phyloP scores from a whole-genome alignment of 2,329 filamentous ascomycete genomes.

The Aspergillus glaucus region DNA sequence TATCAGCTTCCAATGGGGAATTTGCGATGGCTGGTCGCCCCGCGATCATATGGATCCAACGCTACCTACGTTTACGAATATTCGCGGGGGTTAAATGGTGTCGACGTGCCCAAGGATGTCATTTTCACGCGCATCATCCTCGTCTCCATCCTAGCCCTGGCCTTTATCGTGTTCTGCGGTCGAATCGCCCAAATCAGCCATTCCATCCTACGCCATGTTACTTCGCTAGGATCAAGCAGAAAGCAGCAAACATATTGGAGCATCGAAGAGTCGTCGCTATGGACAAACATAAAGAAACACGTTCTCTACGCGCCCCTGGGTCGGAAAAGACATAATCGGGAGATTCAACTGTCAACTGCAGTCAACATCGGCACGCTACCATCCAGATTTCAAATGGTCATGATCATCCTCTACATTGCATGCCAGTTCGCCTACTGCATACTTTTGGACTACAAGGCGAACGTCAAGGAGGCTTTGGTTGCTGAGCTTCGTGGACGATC shows the following conservation, averaged over 20 bases:
- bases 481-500: slow-evolving; percentile 82
- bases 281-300: slow-evolving; percentile 42
- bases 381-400: slow-evolving; percentile 66
- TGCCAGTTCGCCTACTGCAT: slow-evolving; percentile 71
- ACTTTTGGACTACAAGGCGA: slow-evolving; percentile 38
- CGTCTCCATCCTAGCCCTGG: slow-evolving; percentile 27
- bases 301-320: slow-evolving; percentile 59
- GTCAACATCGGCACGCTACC: slow-evolving; percentile 71
- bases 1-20: slow-evolving; percentile 23
- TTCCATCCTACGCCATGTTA: slow-evolving; percentile 40
- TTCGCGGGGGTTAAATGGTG: slow-evolving; percentile 33
- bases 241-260: slow-evolving; percentile 42
- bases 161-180: slow-evolving; percentile 33
- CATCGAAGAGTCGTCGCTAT: slow-evolving; percentile 34
- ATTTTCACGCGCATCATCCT: slow-evolving; percentile 37
- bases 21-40: slow-evolving; percentile 15
- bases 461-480: slow-evolving; percentile 51
- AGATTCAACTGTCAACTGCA: slow-evolving; percentile 62
- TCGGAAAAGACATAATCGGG: slow-evolving; percentile 68
- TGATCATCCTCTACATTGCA: slow-evolving; percentile 61
- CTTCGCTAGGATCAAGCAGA: slow-evolving; percentile 29
- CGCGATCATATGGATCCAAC: slow-evolving; percentile 25
- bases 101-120: slow-evolving; percentile 34
- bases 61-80: slow-evolving; percentile 37
- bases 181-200: slow-evolving; percentile 40